Conservation (phyloP, 805 yeast genomes). For the Aciculoconidium aculeatum region DNA sequence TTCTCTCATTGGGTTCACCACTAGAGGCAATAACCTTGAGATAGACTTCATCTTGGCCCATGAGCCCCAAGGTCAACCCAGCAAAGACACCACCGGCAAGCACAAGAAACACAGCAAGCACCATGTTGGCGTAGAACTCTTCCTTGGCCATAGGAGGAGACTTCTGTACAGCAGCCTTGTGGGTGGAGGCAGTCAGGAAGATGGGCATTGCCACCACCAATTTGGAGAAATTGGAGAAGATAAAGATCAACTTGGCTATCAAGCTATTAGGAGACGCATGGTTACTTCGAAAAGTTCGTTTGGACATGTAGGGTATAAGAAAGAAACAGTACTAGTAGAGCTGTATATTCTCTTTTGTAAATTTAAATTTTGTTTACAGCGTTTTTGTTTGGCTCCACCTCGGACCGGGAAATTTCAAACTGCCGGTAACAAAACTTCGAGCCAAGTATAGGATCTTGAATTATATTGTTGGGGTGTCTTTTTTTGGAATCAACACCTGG, state of each 20-base stretch:
- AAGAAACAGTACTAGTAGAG: no score
- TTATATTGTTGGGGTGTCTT: no score
- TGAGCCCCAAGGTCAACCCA: slow-evolving; percentile 86
- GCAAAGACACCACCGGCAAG: slow-evolving; percentile 87
- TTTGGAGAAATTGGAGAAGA: slow-evolving; percentile 28
- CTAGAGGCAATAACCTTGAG: slow-evolving; percentile 82
- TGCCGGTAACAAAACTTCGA: no score
- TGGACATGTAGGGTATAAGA: slow-evolving; percentile 14
- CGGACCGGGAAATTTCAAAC: no score
- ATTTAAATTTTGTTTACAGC: no score
- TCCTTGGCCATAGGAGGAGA: slow-evolving; percentile 23
- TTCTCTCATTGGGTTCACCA: slow-evolving; percentile 71
- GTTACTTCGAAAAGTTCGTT: slow-evolving; percentile 23
- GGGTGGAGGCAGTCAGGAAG: slow-evolving; percentile 5
- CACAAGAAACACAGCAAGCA: slow-evolving; percentile 56
- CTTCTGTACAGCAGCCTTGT: slow-evolving; percentile 6
- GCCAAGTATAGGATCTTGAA: no score
- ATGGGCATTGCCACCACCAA: slow-evolving; percentile 33
- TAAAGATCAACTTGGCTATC: slow-evolving; percentile 24
- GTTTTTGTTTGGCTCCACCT: no score
- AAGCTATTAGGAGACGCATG: slow-evolving; percentile 22
- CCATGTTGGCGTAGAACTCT: slow-evolving; percentile 43
- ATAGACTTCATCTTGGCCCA: slow-evolving; percentile 98
- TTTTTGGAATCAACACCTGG: no score
- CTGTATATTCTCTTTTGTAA: no score